These are phyloP conservation scores for Paralagenidium karlingii DNA, from an alignment of 352 stramenopile species.

Conservation along the genomic window DNA sequence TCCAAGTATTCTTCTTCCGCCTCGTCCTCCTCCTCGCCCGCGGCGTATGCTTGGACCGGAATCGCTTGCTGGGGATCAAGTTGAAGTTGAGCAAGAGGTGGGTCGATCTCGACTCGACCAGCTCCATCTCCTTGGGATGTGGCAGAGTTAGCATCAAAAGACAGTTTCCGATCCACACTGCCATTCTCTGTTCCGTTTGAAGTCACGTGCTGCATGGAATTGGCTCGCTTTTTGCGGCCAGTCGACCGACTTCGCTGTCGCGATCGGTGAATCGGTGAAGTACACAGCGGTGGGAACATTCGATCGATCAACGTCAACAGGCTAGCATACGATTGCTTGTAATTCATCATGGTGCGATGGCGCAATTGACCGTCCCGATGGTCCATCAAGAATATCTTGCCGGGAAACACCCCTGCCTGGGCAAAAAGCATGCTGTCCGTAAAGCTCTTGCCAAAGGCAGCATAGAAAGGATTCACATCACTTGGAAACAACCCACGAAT, in stretches of 20 bases:
- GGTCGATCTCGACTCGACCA: too few species aligned
- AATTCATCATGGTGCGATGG: conserved; percentile 46
- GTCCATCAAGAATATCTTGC: conserved; percentile 65
- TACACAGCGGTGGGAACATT: conserved; percentile 70
- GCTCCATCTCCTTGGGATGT: too few species aligned
- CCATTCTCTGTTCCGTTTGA: too few species aligned
- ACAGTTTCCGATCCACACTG: conserved; percentile 1
- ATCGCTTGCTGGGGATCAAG: too few species aligned
- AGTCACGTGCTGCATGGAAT: conserved; percentile 1
- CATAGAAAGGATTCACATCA: conserved; percentile 76
- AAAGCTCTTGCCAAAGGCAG: conserved; percentile 55
- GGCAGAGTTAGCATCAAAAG: too few species aligned
- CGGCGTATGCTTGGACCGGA: neutral
- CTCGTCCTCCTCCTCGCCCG: conserved; percentile 17
- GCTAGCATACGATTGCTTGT: conserved; percentile 51
- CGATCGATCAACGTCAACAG: conserved; percentile 39
- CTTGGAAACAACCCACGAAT: conserved; percentile 52
- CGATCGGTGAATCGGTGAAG: conserved; percentile 11
- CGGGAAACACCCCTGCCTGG: conserved; percentile 60
- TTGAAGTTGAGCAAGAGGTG: too few species aligned
- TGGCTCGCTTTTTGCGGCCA: too few species aligned
- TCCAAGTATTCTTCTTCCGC: too few species aligned
- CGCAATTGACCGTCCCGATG: conserved; percentile 33
- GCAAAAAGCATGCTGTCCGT: conserved; percentile 44
- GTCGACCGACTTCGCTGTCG: too few species aligned